Evolutionary conservation across 345 rosid species (phyloP).

Genomic region (Ricinus communis): DNA sequence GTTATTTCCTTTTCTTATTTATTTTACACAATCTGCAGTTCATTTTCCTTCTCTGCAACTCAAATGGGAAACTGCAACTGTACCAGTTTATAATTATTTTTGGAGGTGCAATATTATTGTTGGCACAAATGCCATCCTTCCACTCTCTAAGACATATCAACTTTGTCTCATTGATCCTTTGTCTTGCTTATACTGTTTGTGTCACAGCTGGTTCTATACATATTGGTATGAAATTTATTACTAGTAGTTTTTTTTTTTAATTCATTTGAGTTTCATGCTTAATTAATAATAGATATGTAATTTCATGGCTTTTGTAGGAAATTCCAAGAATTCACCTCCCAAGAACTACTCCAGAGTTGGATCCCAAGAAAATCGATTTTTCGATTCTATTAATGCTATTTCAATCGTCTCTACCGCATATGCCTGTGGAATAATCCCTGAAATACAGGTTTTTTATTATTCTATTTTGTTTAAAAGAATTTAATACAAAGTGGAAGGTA

Average conservation of each 20-base stretch:
- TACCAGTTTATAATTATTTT: slow-evolving; percentile 53
- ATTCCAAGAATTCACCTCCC: slow-evolving; percentile 39
- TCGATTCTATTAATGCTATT: slow-evolving; percentile 47
- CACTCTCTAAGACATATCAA: slow-evolving; percentile 62
- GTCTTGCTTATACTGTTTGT: slow-evolving; percentile 47
- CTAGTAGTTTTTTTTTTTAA: too few relatives aligned
- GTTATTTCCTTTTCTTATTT: too few relatives aligned
- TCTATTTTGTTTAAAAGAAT: neutral
- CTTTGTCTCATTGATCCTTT: slow-evolving; percentile 45
- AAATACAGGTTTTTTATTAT: slow-evolving; percentile 48
- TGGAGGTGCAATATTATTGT: slow-evolving; percentile 29
- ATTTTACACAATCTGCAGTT: slow-evolving; percentile 32
- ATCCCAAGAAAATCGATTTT: slow-evolving; percentile 22
- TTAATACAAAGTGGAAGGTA: too few relatives aligned
- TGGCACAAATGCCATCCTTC: slow-evolving; percentile 67
- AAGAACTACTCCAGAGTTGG: slow-evolving; percentile 49
- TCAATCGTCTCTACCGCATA: slow-evolving; percentile 51
- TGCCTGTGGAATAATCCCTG: slow-evolving; percentile 61
- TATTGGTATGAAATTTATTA: slow-evolving; percentile 28
- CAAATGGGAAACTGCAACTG: slow-evolving; percentile 47
- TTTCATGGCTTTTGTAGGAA: slow-evolving; percentile 32
- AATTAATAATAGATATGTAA: too few relatives aligned
- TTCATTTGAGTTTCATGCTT: too few relatives aligned
- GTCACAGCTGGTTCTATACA: slow-evolving; percentile 41
- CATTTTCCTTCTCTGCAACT: slow-evolving; percentile 42